Base-by-base conservation (phyloP, 1,284 basidiomycete genomes). In the Phylloboletellus chloephorus region DNA sequence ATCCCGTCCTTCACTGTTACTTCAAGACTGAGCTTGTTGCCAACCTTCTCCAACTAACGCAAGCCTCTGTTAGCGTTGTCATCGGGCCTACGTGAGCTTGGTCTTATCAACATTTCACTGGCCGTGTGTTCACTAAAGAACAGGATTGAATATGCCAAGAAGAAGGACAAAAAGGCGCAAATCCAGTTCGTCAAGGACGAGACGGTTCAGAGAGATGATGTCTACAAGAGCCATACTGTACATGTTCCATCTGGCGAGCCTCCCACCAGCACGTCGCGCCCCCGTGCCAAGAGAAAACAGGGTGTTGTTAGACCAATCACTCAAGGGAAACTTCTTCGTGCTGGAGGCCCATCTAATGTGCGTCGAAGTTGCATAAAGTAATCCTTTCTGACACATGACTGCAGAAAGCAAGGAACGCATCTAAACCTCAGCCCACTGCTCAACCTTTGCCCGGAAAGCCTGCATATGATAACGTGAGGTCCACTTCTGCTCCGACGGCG, bases 11-110 rank as follows among this genome's bases (percentile, higher is more conserved):
- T 56, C 87, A 81, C 48, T 93, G 89, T 54, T 74, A 82, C 52
- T 95, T 98, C 78, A 99, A 99, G 78, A 98, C 96, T 0, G 96
- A 99, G 63, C 72, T 99, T 39, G 73, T 83, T 7, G 78, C 90
- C 9, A 83, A 87, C 53, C 73, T 99, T 31, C 69, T 94, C 45
- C 85, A 86, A 50, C 66, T 89, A 44, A 91, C 90, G 1, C 82
- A 83, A 54, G 89, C 82, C 2, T 82, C 78, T 45, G 75, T 93
- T 46, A 82, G 70, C 45, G 69, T 98, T 24, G 65, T 78, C 32
- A 79, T 95, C 51, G 79, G 76, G 0, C 83, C 90, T 16, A 76
- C 73, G 88, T 94, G 59, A 55, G 88, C 21, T 28, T 46, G 17
- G 11, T 34, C 10, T 36, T 16, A 24, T 33, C 15, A n/a, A n/a